Evolutionary conservation across 306 rosid genomes (phyloP), one percentile per base, ranked within the genome.

Genomic region (Cucurbita maxima): DNA sequence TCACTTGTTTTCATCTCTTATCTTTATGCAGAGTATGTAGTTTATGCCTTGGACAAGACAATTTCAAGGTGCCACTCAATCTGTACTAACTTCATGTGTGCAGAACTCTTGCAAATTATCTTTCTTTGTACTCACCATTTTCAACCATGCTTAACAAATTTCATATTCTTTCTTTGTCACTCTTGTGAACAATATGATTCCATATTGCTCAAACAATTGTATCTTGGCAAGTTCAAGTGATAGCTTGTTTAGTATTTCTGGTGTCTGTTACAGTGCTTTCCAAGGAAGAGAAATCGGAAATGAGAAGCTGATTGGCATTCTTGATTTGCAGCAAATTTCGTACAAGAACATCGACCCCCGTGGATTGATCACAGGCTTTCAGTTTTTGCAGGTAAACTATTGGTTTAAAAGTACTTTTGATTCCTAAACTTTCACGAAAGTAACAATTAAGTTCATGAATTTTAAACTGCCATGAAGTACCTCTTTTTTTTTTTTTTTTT

Each of bases 291-390:
- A 93, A 80, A 80, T 84, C 61, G 98, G 98, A 72, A 84, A 88
- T 54, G 97, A 93, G 48, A 90, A 86, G 90, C 47, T 90, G 87
- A 83, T 90, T 73, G 92, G 81, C 34, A 56, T 93, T 81, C 82
- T 93, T 75, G 97, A 93, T 83, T 84, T 90, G 81, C 82, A 90
- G 73, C 76, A 84, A 43, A 69, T 93, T 72, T 11, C 87, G 2
- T 86, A 86, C 67, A 88, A 80, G 59, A 93, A 93, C 72, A 14
- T 93, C 25, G 98, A 93, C 75, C 85, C 89, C 2, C 96, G 97
- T 4, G 97, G 81, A 44, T 78, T 90, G 55, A 93, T 90, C 68
- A 93, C 97, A 0, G 98, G 94, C 48, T 93, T 93, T 81, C 97
- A 93, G 75, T 90, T 83, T 73, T 77, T 93, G 80, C 98, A 93